These are phyloP conservation scores for Ophiocordyceps camponoti-saundersi DNA, from an alignment of 2,329 filamentous ascomycete genomes.

Conservation along the genomic window DNA sequence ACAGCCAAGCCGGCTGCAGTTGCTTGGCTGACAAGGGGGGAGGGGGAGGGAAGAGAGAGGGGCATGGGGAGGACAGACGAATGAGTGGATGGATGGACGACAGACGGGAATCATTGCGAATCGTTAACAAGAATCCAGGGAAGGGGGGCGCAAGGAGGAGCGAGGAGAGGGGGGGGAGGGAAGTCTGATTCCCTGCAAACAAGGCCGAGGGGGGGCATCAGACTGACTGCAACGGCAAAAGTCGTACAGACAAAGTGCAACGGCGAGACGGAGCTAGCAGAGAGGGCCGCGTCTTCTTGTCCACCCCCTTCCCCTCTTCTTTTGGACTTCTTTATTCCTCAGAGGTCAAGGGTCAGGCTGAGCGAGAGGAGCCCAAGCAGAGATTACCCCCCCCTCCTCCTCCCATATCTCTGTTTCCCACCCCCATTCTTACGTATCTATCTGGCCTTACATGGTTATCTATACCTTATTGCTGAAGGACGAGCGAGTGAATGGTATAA, in stretches of 20 bases:
- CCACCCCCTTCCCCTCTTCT: neutral
- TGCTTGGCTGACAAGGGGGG: neutral
- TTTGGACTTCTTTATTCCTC: neutral
- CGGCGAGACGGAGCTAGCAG: slow-evolving; percentile 1
- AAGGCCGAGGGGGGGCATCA: neutral
- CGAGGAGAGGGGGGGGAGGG: neutral
- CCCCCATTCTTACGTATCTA: neutral
- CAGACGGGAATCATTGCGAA: slow-evolving; percentile 1
- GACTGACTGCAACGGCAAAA: slow-evolving; percentile 1
- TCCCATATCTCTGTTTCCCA: too few relatives aligned
- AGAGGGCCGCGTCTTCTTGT: neutral
- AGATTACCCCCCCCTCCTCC: neutral
- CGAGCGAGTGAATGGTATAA: too few relatives aligned
- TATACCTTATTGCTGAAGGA: too few relatives aligned
- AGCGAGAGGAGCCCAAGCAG: neutral
- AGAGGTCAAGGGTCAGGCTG: neutral
- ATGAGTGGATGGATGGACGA: neutral
- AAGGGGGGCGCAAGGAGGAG: neutral
- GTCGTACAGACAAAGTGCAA: slow-evolving; percentile 2
- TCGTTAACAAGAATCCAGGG: neutral
- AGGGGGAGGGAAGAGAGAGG: neutral
- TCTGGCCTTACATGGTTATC: too few relatives aligned
- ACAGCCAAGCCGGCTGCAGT: neutral
- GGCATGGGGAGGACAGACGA: neutral
- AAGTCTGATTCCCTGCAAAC: neutral